phyloP scores from a whole-genome alignment of 1,284 basidiomycete genomes.

The Tilletiaria anomala region DNA sequence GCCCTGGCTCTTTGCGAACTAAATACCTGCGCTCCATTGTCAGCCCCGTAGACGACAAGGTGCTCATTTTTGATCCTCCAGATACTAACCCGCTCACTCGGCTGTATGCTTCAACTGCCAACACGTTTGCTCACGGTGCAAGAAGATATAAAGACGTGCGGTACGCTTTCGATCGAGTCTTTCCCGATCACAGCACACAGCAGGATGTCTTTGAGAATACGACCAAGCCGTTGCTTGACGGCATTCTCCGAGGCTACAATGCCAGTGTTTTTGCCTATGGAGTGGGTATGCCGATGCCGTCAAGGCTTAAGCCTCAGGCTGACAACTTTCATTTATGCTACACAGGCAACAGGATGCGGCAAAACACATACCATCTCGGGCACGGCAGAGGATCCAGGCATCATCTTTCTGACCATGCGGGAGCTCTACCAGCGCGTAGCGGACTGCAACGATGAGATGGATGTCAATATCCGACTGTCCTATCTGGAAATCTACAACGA shows the following conservation, averaged over 20 bases:
- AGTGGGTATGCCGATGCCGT: slow-evolving; percentile 5
- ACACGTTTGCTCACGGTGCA: slow-evolving; percentile 9
- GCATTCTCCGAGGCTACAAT: slow-evolving; percentile 35
- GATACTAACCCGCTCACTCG: slow-evolving; percentile 23
- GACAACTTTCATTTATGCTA: not conserved
- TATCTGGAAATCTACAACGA: slow-evolving; percentile 40
- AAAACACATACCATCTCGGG: slow-evolving; percentile 39
- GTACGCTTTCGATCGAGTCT: slow-evolving; percentile 37
- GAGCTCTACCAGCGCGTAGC: slow-evolving; percentile 35
- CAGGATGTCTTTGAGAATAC: slow-evolving; percentile 31
- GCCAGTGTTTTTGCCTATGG: slow-evolving; percentile 39
- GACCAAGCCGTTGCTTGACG: slow-evolving; percentile 30
- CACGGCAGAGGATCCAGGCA: slow-evolving; percentile 29
- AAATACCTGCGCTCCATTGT: slow-evolving; percentile 33
- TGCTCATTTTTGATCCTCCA: slow-evolving; percentile 37
- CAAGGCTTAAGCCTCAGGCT: not conserved
- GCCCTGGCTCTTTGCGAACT: slow-evolving; percentile 7
- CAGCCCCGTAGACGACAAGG: slow-evolving; percentile 32
- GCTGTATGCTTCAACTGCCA: slow-evolving; percentile 12
- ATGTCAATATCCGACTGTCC: slow-evolving; percentile 31
- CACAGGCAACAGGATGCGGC: slow-evolving; percentile 35
- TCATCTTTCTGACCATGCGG: slow-evolving; percentile 39
- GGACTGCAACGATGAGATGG: slow-evolving; percentile 23
- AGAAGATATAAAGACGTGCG: slow-evolving; percentile 22
- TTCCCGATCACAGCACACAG: slow-evolving; percentile 25